Base-by-base conservation (phyloP, 2,329 filamentous ascomycete genomes). In the Periconia digitata region DNA sequence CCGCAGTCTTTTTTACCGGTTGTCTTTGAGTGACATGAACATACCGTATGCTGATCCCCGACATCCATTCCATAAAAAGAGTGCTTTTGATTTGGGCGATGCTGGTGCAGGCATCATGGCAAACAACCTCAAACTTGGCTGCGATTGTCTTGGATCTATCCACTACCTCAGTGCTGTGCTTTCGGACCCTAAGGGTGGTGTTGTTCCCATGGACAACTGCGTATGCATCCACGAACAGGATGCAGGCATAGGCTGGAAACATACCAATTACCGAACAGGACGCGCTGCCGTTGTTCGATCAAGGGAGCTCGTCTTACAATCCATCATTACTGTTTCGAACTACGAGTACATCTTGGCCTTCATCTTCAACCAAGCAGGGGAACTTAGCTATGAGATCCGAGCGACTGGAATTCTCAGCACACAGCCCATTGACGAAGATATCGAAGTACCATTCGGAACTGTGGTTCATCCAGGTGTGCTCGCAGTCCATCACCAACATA, bases 261-360 rank as follows among this genome's bases (percentile, higher is more conserved):
- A 89, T 70, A 87, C 84, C 41, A 88, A 89, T 67, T 86, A 87
- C 71, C 76, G 85, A 8, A 86, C 84, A 5, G 81, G 80, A 0
- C 76, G 83, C 8, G 84, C 85, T 2, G 84, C 82, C 0, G 77
- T 87, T 4, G 79, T 81, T 16, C 79, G 85, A 17, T 83, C 81
- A 53, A 77, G 85, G 21, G 84, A 88, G 63, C 71, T 88, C 3
- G 84, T 88, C 1, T 64, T 89, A 6, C 85, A 88, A 63, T 82
- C 80, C 59, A 88, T 88, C 65, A 86, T 86, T 70, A 88, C 85
- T 0, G 83, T 88, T 4, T 78, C 83, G 10, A 89, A 89, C 70
- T 89, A 88, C 69, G 85, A 88, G 62, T 89, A 89, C 63, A 86
- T 89, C 57, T 77, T 89, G 32, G 84, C 85, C 2, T 89, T 85